Evolutionary conservation across 805 yeast genomes (phyloP).

Genomic region (Lipomyces starkeyi): DNA sequence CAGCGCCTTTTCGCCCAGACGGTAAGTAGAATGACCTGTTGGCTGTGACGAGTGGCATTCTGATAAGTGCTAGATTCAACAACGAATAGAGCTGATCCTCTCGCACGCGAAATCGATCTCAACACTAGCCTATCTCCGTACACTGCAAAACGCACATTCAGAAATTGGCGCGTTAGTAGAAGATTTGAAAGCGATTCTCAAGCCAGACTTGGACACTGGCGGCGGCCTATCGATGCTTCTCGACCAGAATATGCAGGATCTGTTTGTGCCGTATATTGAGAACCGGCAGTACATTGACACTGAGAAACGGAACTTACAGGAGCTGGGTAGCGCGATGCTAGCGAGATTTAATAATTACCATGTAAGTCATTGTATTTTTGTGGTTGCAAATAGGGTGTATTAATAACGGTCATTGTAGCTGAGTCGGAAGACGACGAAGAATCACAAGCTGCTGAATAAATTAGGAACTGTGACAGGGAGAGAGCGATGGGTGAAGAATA

Average conservation of each 20-base stretch:
- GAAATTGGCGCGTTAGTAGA: constrained; percentile 65
- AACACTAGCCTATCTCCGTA: constrained; percentile 74
- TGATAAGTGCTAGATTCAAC: constrained; percentile 44
- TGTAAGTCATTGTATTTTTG: background rate
- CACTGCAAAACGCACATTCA: constrained; percentile 69
- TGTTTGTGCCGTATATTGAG: constrained; percentile 71
- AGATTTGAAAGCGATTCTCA: constrained; percentile 66
- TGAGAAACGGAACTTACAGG: constrained; percentile 73
- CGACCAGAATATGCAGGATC: constrained; percentile 74
- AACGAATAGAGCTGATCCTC: constrained; percentile 57
- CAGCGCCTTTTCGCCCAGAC: constrained; percentile 80
- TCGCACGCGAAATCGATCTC: constrained; percentile 67
- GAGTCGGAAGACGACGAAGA: constrained; percentile 19
- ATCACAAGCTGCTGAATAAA: constrained; percentile 16
- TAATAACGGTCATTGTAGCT: background rate
- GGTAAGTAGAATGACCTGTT: constrained; percentile 49
- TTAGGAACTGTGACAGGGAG: constrained; percentile 22
- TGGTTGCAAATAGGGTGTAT: background rate
- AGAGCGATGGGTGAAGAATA: constrained; percentile 27
- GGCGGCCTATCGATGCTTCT: constrained; percentile 55
- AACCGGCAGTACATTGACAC: constrained; percentile 71
- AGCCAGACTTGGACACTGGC: constrained; percentile 46
- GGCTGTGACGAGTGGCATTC: background rate
- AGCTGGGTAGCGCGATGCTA: constrained; percentile 51
- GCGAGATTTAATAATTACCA: constrained; percentile 48